phyloP scores from a whole-genome alignment of 192 early-diverging fungal species.

The Dimargaris verticillata region DNA sequence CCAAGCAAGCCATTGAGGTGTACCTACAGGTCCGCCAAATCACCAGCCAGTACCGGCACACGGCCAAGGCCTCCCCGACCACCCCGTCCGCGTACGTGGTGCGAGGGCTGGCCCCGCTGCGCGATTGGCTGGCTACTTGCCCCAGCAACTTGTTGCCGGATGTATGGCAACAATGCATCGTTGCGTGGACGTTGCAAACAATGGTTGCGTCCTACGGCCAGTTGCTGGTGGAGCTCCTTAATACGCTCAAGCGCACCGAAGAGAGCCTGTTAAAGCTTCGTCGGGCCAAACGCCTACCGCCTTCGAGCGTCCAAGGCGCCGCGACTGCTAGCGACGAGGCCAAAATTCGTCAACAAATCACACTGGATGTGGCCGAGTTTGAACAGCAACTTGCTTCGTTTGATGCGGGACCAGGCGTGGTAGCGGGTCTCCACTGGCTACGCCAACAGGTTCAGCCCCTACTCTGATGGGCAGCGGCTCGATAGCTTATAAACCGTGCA shows the following conservation, averaged over 20 bases:
- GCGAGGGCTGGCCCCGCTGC: neutral
- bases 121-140: neutral
- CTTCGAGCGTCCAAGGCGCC: no score
- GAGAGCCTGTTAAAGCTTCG: constrained; percentile 2
- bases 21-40: neutral
- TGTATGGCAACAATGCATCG: neutral
- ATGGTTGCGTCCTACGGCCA: neutral
- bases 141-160: neutral
- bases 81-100: neutral
- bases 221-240: neutral
- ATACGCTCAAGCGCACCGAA: constrained; percentile 4
- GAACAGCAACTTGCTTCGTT: neutral
- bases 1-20: neutral
- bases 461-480: no score
- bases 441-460: no score
- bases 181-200: neutral
- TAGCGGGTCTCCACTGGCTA: no score
- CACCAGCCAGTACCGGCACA: constrained; percentile 8
- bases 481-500: no score
- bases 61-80: neutral
- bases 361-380: neutral
- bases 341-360: constrained; percentile 2
- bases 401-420: neutral
- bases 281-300: neutral
- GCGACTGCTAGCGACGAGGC: neutral